Evolutionary conservation across 1,284 basidiomycete species (phyloP), one percentile per base, ranked within the genome.

Genomic region (Marasmius fiardii): DNA sequence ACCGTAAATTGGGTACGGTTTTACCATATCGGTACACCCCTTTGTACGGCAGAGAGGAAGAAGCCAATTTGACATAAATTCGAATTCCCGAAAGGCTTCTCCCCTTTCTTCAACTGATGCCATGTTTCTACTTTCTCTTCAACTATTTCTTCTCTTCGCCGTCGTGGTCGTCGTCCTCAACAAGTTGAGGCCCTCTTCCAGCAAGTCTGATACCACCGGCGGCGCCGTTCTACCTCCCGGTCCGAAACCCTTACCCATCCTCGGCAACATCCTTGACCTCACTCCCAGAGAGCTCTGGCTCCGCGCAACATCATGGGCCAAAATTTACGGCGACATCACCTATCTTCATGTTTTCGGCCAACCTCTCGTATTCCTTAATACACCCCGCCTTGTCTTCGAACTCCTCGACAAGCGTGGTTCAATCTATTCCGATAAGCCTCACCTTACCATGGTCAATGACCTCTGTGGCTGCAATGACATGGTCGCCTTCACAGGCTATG

Each of bases 381-480:
- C 75, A 47, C 74, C 78, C 5, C 77, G 86, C 51, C 81, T 76
- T 0, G 80, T 77, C 0, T 71, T 73, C 41, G 87, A 88, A 44
- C 70, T 90, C 51, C 71, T 90, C 59, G 86, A 88, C 58, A 85
- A 81, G 64, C 79, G 82, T 31, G 85, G 86, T 20, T 73, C 76
- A 6, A 82, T 88, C 54, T 90, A 90, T 67, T 83, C 85, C 20
- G 87, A 90, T 68, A 88, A 85, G 63, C 85, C 86, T 0, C 72
- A 73, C 34, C 71, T 89, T 34, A 73, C 85, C 53, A 90, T 90
- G 88, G 74, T 73, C 3, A 76, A 78, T 23, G 82, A 90, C 59
- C 73, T 90, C 56, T 88, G 87, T 64, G 86, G 85, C 45, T 87
- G 85, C 65, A 77, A 85, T 59, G 79, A 87, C 65, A 88, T 88